Evolutionary conservation across 73 alveolate species (phyloP).

Genomic region (Tetrahymena elliotti): DNA sequence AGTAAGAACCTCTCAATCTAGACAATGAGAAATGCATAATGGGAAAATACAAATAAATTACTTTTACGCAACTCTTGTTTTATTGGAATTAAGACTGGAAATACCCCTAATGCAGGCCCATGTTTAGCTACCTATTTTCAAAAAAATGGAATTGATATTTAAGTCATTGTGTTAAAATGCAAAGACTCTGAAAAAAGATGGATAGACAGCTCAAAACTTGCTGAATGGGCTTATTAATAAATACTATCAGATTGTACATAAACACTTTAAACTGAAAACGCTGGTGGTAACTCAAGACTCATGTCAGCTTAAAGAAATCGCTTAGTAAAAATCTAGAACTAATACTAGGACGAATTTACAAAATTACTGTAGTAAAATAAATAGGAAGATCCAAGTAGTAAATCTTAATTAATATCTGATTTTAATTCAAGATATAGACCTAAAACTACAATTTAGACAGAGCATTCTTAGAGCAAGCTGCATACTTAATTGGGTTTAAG

Average conservation of each 20-base stretch:
- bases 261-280: background rate
- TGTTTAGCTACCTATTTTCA: constrained; percentile 44
- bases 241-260: background rate
- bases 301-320: background rate
- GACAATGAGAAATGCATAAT: background rate
- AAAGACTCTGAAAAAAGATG: constrained; percentile 43
- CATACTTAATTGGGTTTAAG: background rate
- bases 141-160: background rate
- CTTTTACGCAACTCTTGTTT: constrained; percentile 33
- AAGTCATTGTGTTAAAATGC: constrained; percentile 27
- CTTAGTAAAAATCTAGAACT: background rate
- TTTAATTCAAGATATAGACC: background rate
- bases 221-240: constrained; percentile 10
- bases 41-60: constrained; percentile 71
- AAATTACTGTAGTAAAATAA: background rate
- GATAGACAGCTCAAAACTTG: constrained; percentile 12
- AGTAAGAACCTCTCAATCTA: background rate
- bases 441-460: background rate
- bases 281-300: background rate
- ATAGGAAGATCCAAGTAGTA: background rate
- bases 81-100: constrained; percentile 74
- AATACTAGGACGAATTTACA: background rate
- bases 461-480: background rate
- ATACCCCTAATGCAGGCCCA: constrained; percentile 85
- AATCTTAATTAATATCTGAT: background rate